A percentile compares a stretch with the other conserved stretches of the same genome.
Conservation (phyloP, 495 filamentous ascomycete genomes). For the Barbatosphaeria neglecta region DNA sequence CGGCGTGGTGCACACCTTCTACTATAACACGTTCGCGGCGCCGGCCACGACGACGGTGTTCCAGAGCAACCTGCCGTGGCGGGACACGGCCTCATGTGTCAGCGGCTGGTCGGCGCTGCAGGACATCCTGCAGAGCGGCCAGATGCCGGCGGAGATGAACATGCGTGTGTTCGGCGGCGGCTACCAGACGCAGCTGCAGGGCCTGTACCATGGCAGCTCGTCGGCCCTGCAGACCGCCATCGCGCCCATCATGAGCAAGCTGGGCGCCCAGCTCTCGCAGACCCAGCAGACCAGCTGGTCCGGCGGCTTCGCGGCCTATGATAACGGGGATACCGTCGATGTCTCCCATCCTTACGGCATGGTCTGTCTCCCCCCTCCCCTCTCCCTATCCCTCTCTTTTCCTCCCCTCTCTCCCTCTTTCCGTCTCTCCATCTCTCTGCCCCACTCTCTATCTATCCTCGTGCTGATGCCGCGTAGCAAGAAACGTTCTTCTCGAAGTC, state of each 20-base stretch:
- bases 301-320: constrained; percentile 29
- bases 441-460: too few species aligned
- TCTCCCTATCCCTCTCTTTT: background rate
- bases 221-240: constrained; percentile 19
- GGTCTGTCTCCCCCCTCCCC: constrained; percentile 2
- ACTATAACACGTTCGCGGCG: constrained; percentile 30
- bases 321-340: constrained; percentile 25
- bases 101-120: constrained; percentile 23
- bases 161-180: constrained; percentile 31
- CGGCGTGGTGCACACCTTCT: constrained; percentile 30
- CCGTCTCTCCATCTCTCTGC: too few species aligned
- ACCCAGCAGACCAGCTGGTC: constrained; percentile 24
- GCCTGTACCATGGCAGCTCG: constrained; percentile 29
- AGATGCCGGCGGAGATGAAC: constrained; percentile 32
- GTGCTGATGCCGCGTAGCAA: constrained; percentile 17
- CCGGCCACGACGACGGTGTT: constrained; percentile 31
- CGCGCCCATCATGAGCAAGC: constrained; percentile 20
- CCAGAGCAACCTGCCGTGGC: constrained; percentile 18
- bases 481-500: constrained; percentile 33
- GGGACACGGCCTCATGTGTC: constrained; percentile 15
- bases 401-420: too few species aligned
- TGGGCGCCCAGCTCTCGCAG: constrained; percentile 19
- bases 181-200: constrained; percentile 29
- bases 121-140: constrained; percentile 21
- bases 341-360: constrained; percentile 16